phyloP scores from a whole-genome alignment of 805 yeast species.

The Candida michaelii region DNA sequence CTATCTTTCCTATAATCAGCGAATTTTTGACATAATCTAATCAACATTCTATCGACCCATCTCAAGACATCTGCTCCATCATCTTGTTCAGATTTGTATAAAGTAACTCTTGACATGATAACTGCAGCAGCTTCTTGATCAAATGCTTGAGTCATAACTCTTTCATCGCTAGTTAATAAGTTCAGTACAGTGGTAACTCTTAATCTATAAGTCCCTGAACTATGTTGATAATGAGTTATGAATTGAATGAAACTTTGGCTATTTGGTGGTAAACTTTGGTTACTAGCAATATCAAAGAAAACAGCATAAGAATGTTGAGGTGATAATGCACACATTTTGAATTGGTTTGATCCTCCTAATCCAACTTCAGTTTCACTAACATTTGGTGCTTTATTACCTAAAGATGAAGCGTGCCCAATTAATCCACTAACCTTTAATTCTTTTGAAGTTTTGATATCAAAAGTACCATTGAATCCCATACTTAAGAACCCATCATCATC shows the following conservation, averaged over 20 bases:
- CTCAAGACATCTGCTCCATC: slow-evolving; percentile 91
- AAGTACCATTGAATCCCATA: slow-evolving; percentile 59
- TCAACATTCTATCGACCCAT: slow-evolving; percentile 78
- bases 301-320: slow-evolving; percentile 61
- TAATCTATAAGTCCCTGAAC: slow-evolving; percentile 55
- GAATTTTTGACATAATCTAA: slow-evolving; percentile 36
- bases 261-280: slow-evolving; percentile 25
- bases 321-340: slow-evolving; percentile 67
- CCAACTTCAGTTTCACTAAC: slow-evolving; percentile 94
- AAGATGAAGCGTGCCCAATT: slow-evolving; percentile 60
- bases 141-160: slow-evolving; percentile 48
- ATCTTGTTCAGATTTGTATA: slow-evolving; percentile 73
- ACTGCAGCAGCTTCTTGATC: slow-evolving; percentile 74
- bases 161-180: slow-evolving; percentile 38
- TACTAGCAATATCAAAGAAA: slow-evolving; percentile 51
- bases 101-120: slow-evolving; percentile 68
- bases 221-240: slow-evolving; percentile 61
- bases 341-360: slow-evolving; percentile 86
- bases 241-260: slow-evolving; percentile 47
- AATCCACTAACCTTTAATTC: slow-evolving; percentile 58
- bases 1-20: slow-evolving; percentile 47
- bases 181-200: slow-evolving; percentile 61
- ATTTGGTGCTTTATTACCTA: slow-evolving; percentile 63
- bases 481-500: slow-evolving; percentile 36
- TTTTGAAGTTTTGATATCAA: slow-evolving; percentile 52